Evolutionary conservation across 1,139 yeast genomes (phyloP).

Genomic region (Hyphopichia burtonii): DNA sequence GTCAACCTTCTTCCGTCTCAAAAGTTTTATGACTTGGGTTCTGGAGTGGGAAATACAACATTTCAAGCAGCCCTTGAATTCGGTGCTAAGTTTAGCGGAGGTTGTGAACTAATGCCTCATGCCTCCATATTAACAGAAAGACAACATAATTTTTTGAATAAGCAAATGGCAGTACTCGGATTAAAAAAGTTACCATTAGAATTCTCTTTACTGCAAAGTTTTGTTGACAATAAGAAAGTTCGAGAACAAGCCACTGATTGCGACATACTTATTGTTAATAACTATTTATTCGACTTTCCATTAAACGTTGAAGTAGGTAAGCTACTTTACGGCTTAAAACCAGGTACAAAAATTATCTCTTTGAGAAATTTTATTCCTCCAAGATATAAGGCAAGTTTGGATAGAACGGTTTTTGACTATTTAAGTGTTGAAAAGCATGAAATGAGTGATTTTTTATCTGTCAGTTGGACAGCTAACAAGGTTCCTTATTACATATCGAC

Average conservation of each 20-base stretch:
- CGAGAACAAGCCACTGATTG: constrained; percentile 54
- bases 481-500: constrained; percentile 80
- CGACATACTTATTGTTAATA: constrained; percentile 76
- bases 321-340: constrained; percentile 58
- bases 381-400: constrained; percentile 53
- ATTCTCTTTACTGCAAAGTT: constrained; percentile 67
- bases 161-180: constrained; percentile 64
- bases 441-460: constrained; percentile 66
- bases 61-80: constrained; percentile 86
- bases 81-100: constrained; percentile 76
- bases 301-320: constrained; percentile 69
- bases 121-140: constrained; percentile 67
- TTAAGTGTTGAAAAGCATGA: constrained; percentile 63
- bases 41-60: constrained; percentile 92
- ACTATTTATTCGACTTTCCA: constrained; percentile 75
- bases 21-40: constrained; percentile 80
- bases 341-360: constrained; percentile 78
- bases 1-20: constrained; percentile 55
- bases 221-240: constrained; percentile 63
- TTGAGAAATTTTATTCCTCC: constrained; percentile 71
- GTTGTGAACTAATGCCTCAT: constrained; percentile 85
- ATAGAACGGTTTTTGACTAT: constrained; percentile 59
- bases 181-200: constrained; percentile 53
- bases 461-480: constrained; percentile 88
- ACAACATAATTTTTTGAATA: constrained; percentile 58